Percentiles rank a stretch among this genome's conserved stretches.
Conservation (phyloP, 2,329 filamentous ascomycete genomes). For the Pezicula neosporulosa region DNA sequence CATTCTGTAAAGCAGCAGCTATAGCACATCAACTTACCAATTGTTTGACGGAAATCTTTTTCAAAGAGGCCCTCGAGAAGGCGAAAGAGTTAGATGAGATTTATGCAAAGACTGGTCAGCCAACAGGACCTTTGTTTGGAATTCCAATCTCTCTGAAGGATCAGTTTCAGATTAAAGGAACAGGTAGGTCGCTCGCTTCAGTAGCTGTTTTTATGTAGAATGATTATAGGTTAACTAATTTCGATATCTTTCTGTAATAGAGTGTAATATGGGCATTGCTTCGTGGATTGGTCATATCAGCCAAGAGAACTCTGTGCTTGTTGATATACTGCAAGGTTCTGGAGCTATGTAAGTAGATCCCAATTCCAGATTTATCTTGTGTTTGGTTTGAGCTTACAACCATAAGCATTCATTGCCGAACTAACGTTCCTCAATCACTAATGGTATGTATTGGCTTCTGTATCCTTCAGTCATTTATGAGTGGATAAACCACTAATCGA, state of each 20-base stretch:
- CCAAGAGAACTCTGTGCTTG: not conserved
- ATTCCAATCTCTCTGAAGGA: constrained; percentile 55
- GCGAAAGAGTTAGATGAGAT: constrained; percentile 41
- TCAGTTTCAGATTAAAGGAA: constrained; percentile 45
- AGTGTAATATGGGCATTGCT: not conserved
- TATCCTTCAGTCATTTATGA: not conserved
- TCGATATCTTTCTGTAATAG: no score
- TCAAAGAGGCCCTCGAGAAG: constrained; percentile 37
- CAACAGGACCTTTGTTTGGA: constrained; percentile 57
- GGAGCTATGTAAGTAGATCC: constrained; percentile 38
- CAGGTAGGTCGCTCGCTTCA: no score
- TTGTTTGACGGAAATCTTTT: constrained; percentile 42
- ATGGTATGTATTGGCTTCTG: constrained; percentile 36
- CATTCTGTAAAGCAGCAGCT: constrained; percentile 43
- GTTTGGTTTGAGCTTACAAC: not conserved
- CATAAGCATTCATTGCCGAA: constrained; percentile 54
- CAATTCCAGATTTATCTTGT: not conserved
- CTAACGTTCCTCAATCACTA: constrained; percentile 58
- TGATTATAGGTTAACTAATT: no score
- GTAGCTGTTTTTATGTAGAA: no score
- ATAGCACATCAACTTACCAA: constrained; percentile 41
- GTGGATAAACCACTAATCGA: not conserved
- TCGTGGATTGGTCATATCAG: not conserved
- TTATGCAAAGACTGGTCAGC: constrained; percentile 30
- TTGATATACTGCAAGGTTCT: constrained; percentile 20